Base-by-base conservation (phyloP, 2,329 filamentous ascomycete genomes). In the Fusarium pseudonygamai region DNA sequence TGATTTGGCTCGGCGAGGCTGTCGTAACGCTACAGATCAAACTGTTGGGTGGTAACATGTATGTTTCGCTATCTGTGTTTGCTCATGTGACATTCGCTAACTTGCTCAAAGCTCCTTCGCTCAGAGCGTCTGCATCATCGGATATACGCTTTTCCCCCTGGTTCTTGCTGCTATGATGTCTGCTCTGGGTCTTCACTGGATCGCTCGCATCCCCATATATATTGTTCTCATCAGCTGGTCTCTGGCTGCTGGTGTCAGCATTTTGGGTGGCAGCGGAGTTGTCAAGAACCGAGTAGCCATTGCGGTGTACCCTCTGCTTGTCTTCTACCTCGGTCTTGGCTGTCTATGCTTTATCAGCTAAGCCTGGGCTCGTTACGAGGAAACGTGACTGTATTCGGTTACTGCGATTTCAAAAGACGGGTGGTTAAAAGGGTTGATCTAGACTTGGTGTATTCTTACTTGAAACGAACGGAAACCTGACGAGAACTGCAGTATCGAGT, bases 11-110 rank as follows among this genome's bases (percentile, higher is more conserved):
- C 66, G 96, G 95, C 34, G 95, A 98, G 85, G 95, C 95, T 3
- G 93, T 97, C 7, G 96, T 99, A 67, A 99, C 96, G n/a, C 84
- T 97, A 80, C 96, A 99, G 87, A 98, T 99, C 82, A 97, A 97
- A 85, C 86, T 99, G 76, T 84, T 99, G 67, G 96, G 96, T 67
- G 96, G 96, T 50, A 98, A 96, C 85, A 98, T 99, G 96, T 98
- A 86, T 84, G 95, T 90, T 47, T 55, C 26, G 61, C 50, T 39
- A 22, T 30, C 32, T 42, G 11, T 26, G 20, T 30, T 22, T 26
- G 30, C 11, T 11, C 28, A 13, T 15, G 22, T 57, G n/a, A 14
- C 22, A 37, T 18, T 65, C 63, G 53, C 78, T 81, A 74, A 79
- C 70, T 37, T 24, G 50, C 39, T 18, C 34, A 57, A 80, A 98